Base-by-base conservation (phyloP, 805 yeast genomes). In the Isabelozyma heimii region DNA sequence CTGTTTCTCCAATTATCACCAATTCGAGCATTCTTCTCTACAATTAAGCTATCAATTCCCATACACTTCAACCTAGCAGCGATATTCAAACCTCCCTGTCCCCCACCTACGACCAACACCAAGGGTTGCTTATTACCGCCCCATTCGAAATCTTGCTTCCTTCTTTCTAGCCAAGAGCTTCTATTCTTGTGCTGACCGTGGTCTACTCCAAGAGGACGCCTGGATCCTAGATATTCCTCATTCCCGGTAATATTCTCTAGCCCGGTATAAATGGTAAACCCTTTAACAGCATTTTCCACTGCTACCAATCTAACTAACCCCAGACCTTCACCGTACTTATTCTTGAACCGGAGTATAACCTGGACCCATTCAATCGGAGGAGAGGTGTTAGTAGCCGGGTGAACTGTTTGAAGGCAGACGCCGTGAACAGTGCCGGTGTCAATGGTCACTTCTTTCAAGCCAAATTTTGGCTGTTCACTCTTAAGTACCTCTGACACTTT, bases 1-100 rank as follows among this genome's bases (percentile, higher is more conserved):
- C 80, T 60, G 48, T 63, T 61, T 57, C 80, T 65, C 80, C 80
- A 75, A 57, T 75, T 75, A 52, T 75, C 80, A 50, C 80, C 80
- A 45, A 74, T 61, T 30, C 64, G 56, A 44, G 50, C 28, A 55
- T 70, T 67, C 17, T 63, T 60, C 40, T 75, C 79, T 15, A 75
- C 63, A 43, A 75, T 67, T 42, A 75, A 60, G 1, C 70, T 58
- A 44, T 67, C 66, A 38, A 74, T 61, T 9, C 80, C 80, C 63
- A 72, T 63, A 7, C 62, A 58, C 49, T 71, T 71, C 56, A 75
- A 59, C 46, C 77, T 60, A 1, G 79, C 77, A 33, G 79, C 78
- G 26, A 65, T 56, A 30, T 70, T 69, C 27, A 75, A 57, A 3
- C 79, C 79, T 51, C 71, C 69, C 57, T 75, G 80, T 17, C 80